Base-by-base conservation (phyloP, 768 basidiomycete species). In the Tylopilus cervinicoccineus region DNA sequence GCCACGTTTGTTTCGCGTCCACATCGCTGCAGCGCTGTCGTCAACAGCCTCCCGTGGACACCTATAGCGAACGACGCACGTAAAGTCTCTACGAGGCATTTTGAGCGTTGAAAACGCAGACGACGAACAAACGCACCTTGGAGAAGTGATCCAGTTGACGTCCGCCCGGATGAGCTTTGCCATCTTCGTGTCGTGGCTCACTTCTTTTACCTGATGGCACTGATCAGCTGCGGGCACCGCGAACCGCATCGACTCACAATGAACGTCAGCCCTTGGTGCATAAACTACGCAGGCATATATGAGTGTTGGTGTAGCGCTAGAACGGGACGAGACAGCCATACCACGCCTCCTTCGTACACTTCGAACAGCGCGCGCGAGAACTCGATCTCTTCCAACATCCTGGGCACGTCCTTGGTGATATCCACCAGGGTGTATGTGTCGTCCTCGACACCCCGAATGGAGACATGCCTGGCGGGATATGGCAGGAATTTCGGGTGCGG, bases 271-370 rank as follows among this genome's bases (percentile, higher is more conserved):
- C 93, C 92, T 70, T 93, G 92, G 59, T 93, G 91, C 67, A 94
- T 81, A 66, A 89, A 95, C 86, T 91, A 43, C 13, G 26, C 28
- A 16, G n/a, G 20, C 11, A 29, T 11, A 20, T 8, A 28, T 65
- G 17, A 55, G 54, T 33, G 16, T 38, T 5, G 14, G 33, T 16
- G 26, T 26, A 16, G 22, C 19, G 5, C 13, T 12, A 20, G 26
- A 36, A 24, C 17, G 41, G 36, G 32, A 48, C 10, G 31, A 57
- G 47, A 36, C 7, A 27, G 71, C 74, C 54, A 17, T 64, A 88
- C 88, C 52, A 94, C 82, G 5, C 83, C 91, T 12, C 92, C 93
- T 68, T 93, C 91, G 58, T 93, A 95, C 9, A 88, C 70, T 65
- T 94, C 93, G 55, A 93, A 95, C 46, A 92, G 68, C 0, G 90